Evolutionary conservation across 805 yeast species (phyloP), one percentile per base, ranked within the genome.

Genomic region (Barnettozyma californica): DNA sequence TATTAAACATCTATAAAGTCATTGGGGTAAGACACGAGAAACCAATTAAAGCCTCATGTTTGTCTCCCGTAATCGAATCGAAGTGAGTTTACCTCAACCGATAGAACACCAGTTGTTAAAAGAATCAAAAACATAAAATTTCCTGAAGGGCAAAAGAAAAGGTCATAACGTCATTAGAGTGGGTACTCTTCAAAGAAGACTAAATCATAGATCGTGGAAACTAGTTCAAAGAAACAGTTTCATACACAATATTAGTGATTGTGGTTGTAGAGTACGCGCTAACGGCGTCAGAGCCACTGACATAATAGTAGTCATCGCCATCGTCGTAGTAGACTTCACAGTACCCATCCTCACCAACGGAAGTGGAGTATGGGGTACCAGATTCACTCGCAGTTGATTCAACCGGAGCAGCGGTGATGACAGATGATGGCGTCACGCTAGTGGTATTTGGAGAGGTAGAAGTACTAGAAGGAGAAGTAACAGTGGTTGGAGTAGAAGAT

Each of bases 221-320:
- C 34, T 27, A 47, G 20, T 44, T 40, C 31, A 52, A 35, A 10
- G 62, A 47, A 20, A 54, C 44, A 18, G 65, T 61, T 21, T 51
- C 47, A 38, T 58, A 58, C 11, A 59, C 52, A 18, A 49, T 49
- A 33, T 50, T 58, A 4, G 62, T 57, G 45, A 61, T 51, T 8
- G 65, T 61, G 2, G 62, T 58, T 1, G 65, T 62, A 2, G 57
- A 50, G 35, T 53, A 50, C 25, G 64, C 65, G 50, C 64, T 58
- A 19, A 43, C 13, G n/a, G 65, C 63, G 35, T 52, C 65, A 9
- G 53, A 16, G 6, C 65, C 65, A 49, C 61, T 57, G 48, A 60
- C 62, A 44, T 58, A 62, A 23, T 48, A 53, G 20, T 44, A 42
- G 9, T 53, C 56, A 26, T 48, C 55, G 27, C 51, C 54, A 47